These are phyloP conservation scores for Flaveria linearis DNA, from an alignment of 129 eudicot genomes.

Conservation along the genomic window DNA sequence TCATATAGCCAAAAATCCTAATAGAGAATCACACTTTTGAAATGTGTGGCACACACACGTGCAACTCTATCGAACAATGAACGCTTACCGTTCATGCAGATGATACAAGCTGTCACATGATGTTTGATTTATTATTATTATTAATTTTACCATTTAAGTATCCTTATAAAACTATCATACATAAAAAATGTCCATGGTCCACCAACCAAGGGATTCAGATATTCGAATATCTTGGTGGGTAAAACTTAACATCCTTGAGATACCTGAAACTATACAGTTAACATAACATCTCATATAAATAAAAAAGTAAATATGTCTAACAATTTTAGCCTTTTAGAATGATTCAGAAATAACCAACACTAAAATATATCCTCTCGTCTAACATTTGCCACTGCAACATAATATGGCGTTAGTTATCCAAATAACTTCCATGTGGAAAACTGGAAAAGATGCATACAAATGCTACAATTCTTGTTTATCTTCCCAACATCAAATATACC, in stretches of 20 bases:
- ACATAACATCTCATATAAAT: neutral
- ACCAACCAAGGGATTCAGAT: slow-evolving; percentile 17
- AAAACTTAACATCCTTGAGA: neutral
- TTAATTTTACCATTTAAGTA: neutral
- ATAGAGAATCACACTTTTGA: neutral
- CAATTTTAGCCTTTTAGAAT: neutral
- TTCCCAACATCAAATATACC: neutral
- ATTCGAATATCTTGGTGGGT: neutral
- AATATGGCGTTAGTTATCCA: neutral
- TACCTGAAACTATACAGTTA: neutral
- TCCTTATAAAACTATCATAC: neutral
- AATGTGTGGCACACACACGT: no score
- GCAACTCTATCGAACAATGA: no score
- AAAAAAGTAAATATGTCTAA: neutral
- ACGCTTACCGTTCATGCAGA: no score
- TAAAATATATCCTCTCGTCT: neutral
- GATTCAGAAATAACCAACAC: slow-evolving; percentile 1
- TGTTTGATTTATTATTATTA: no score
- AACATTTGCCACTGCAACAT: neutral
- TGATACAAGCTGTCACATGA: no score
- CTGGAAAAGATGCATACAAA: no score
- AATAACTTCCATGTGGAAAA: no score
- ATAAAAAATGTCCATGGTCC: neutral
- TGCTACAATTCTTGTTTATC: no score
- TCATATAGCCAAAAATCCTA: no score